Evolutionary conservation across 164 flowering plant genomes (phyloP).

Genomic region (Malania oleifera): DNA sequence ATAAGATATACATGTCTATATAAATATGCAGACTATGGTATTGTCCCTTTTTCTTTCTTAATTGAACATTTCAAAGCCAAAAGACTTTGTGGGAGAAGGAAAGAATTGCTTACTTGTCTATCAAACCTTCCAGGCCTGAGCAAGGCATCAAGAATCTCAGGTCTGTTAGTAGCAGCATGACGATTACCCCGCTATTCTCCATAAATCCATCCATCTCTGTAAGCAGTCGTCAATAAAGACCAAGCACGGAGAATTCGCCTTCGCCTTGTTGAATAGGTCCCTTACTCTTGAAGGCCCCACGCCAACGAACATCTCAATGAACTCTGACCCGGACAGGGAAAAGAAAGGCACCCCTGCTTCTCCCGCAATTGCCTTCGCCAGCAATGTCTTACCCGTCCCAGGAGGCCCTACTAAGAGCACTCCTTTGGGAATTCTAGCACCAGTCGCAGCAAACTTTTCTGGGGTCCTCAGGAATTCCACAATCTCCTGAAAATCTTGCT

Average conservation of each 20-base stretch:
- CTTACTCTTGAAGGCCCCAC: conserved; percentile 77
- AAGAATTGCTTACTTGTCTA: conserved; percentile 36
- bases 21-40: too few species aligned
- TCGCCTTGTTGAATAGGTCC: conserved; percentile 64
- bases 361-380: conserved; percentile 75
- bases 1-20: too few species aligned
- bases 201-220: conserved; percentile 78
- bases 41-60: too few species aligned
- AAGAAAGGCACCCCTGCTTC: conserved; percentile 82
- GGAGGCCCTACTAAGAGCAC: conserved; percentile 67
- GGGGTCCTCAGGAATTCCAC: conserved; percentile 62
- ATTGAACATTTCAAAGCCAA: too few species aligned
- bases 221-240: conserved; percentile 70
- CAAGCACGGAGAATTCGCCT: conserved; percentile 55
- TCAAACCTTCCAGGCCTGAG: conserved; percentile 78
- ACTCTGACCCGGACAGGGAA: conserved; percentile 65
- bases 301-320: conserved; percentile 76
- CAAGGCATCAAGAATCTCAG: conserved; percentile 72
- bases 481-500: conserved; percentile 65
- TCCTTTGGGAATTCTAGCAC: conserved; percentile 69
- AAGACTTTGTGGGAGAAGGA: too few species aligned
- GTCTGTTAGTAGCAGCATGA: conserved; percentile 72
- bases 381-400: conserved; percentile 70
- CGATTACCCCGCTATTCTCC: conserved; percentile 64
- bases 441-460: conserved; percentile 55